Evolutionary conservation across 352 stramenopile species (phyloP).

Genomic region (Globisporangium paddicum): DNA sequence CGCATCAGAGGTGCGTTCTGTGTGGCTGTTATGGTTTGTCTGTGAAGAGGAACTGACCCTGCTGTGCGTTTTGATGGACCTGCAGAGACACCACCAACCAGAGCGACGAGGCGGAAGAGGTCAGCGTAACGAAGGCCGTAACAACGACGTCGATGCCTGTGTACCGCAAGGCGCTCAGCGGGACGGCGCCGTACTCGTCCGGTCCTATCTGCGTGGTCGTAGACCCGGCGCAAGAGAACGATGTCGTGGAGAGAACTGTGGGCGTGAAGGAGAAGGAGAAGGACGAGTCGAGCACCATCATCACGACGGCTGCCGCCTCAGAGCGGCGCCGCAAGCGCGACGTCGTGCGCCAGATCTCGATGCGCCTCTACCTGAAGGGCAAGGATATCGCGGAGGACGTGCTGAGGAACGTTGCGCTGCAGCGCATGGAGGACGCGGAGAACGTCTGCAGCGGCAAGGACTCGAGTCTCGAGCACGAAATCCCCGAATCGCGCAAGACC

Average conservation of each 20-base stretch:
- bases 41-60: too few species aligned
- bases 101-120: not conserved
- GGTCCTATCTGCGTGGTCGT: conserved; percentile 5
- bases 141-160: not conserved
- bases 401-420: conserved; percentile 51
- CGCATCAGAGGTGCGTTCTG: conserved; percentile 33
- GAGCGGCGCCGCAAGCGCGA: conserved; percentile 48
- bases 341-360: conserved; percentile 70
- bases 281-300: conserved; percentile 5
- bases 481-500: conserved; percentile 54
- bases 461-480: conserved; percentile 63
- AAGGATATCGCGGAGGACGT: conserved; percentile 62
- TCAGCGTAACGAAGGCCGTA: not conserved
- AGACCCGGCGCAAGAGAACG: conserved; percentile 6
- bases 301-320: not conserved
- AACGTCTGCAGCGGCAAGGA: conserved; percentile 31
- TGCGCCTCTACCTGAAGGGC: conserved; percentile 72
- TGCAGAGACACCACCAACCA: conserved; percentile 12
- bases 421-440: conserved; percentile 58
- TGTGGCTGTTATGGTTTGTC: not conserved
- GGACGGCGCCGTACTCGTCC: not conserved
- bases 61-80: not conserved
- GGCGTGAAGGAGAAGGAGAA: conserved; percentile 10
- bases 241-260: conserved; percentile 2
- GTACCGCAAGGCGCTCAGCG: conserved; percentile 10